Evolutionary conservation across 306 rosid genomes (phyloP).

Genomic region (Quercus cerris): DNA sequence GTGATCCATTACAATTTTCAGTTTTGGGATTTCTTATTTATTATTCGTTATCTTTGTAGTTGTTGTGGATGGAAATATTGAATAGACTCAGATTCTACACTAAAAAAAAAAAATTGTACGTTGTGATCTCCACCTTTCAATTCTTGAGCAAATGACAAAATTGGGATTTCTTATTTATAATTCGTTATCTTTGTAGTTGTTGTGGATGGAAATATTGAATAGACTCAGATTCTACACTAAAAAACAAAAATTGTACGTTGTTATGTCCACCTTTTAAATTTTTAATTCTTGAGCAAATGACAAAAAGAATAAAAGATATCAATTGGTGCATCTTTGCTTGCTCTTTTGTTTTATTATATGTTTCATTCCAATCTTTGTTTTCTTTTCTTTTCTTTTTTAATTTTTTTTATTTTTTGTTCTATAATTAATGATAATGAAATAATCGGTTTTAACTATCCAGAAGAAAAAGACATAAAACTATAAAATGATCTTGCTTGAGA

Average conservation of each 20-base stretch:
- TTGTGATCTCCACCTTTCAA: background rate
- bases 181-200: background rate
- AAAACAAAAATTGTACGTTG: background rate
- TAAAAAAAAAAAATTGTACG: background rate
- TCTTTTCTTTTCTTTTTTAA: too few species aligned
- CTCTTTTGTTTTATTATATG: background rate
- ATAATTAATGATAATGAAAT: too few species aligned
- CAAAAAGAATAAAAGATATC: background rate
- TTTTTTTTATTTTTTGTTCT: too few species aligned
- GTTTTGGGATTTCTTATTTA: background rate
- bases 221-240: background rate
- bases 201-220: background rate
- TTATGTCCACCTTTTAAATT: background rate
- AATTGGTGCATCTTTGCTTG: background rate
- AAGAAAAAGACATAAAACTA: too few species aligned
- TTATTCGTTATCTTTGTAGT: background rate
- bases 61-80: background rate
- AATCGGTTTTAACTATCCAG: too few species aligned
- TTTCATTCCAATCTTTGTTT: too few species aligned
- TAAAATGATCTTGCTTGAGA: too few species aligned
- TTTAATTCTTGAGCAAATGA: background rate
- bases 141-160: background rate
- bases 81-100: background rate
- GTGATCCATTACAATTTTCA: background rate
- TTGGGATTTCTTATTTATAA: background rate